Conservation (phyloP, 1,284 basidiomycete genomes). For the Rhodofomes roseus region DNA sequence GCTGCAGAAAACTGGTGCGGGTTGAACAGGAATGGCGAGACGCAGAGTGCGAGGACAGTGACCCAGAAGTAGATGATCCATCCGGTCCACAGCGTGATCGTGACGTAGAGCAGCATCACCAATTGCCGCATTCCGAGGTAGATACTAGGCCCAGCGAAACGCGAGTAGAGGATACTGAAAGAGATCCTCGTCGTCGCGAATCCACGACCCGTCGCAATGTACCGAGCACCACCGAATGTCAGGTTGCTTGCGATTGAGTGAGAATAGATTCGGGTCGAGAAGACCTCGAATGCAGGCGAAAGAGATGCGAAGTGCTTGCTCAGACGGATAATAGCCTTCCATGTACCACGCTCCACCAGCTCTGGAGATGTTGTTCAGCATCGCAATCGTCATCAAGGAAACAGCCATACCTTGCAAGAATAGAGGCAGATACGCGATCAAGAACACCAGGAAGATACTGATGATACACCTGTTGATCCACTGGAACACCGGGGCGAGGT, state of each 20-base stretch:
- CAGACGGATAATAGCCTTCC: constrained; percentile 84
- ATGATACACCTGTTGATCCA: constrained; percentile 96
- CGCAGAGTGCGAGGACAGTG: constrained; percentile 81
- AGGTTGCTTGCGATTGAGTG: constrained; percentile 94
- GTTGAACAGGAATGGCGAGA: constrained; percentile 95
- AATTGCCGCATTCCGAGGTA: constrained; percentile 92
- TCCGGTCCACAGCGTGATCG: constrained; percentile 84
- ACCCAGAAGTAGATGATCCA: constrained; percentile 97
- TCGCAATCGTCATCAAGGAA: not conserved
- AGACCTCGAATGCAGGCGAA: constrained; percentile 95
- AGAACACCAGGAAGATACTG: constrained; percentile 95
- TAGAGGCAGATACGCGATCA: constrained; percentile 89
- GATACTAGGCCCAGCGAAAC: constrained; percentile 94
- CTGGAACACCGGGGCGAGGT: constrained; percentile 82
- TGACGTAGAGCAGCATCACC: constrained; percentile 88
- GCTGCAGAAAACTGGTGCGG: constrained; percentile 95
- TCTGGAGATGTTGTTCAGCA: constrained; percentile 45
- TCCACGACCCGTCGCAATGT: constrained; percentile 98
- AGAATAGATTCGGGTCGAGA: constrained; percentile 94
- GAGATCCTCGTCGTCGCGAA: constrained; percentile 93
- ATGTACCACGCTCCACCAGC: constrained; percentile 88
- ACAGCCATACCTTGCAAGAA: constrained; percentile 83
- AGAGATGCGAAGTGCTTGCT: constrained; percentile 90
- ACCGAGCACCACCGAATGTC: constrained; percentile 93
- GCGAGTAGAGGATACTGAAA: constrained; percentile 92